A percentile compares a stretch with the other conserved stretches of the same genome.
Evolutionary conservation across 306 rosid species (phyloP).

Genomic region (Carpinus viminea): DNA sequence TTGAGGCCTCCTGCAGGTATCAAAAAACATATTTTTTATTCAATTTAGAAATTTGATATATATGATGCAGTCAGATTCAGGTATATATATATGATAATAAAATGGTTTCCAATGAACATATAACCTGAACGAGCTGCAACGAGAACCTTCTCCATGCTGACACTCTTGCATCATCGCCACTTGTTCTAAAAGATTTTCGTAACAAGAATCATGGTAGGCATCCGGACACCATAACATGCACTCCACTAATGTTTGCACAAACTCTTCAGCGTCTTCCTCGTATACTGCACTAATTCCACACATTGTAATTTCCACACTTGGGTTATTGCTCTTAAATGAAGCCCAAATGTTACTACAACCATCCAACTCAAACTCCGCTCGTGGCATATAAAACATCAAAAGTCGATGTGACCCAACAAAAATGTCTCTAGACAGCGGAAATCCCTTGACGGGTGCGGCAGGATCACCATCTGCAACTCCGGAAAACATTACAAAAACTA

Average conservation of each 20-base stretch:
- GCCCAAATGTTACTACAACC: neutral
- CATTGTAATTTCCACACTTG: neutral
- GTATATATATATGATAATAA: too few species aligned
- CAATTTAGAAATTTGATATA: too few species aligned
- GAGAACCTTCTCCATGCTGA: neutral
- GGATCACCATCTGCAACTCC: neutral
- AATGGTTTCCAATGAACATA: too few species aligned
- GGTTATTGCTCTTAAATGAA: neutral
- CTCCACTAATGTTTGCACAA: neutral
- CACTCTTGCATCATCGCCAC: neutral
- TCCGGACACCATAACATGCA: neutral
- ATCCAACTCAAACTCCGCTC: neutral
- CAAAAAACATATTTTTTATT: neutral
- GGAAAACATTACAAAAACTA: neutral
- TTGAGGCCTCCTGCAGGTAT: too few species aligned
- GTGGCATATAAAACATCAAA: neutral
- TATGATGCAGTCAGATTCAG: too few species aligned
- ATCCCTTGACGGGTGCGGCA: rapidly evolving
- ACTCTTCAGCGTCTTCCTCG: neutral
- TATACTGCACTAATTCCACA: neutral
- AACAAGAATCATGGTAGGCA: neutral
- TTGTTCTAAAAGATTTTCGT: neutral
- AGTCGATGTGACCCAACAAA: neutral
- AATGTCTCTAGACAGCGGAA: neutral
- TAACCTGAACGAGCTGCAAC: neutral